Conservation (phyloP, 1,284 basidiomycete genomes). For the Sporisorium graminicola region DNA sequence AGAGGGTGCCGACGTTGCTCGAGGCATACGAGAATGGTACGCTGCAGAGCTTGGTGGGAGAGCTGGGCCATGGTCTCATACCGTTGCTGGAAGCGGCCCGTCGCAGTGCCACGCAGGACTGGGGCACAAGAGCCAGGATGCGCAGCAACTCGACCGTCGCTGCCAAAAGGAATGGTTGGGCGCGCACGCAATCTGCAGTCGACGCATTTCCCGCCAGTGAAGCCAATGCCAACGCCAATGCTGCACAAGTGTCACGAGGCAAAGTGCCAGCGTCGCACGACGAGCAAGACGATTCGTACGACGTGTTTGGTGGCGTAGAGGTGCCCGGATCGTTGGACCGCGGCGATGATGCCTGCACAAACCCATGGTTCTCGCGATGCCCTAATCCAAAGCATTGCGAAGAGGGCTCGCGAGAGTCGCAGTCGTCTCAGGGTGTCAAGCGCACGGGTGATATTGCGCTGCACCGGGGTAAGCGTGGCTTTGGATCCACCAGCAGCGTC, state of each 20-base stretch:
- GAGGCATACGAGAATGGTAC: conserved; percentile 64
- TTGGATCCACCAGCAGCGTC: conserved; percentile 41
- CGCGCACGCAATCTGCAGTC: conserved; percentile 19
- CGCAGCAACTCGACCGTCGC: conserved; percentile 18
- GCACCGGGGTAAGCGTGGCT: conserved; percentile 32
- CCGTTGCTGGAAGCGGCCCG: conserved; percentile 60
- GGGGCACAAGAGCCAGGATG: conserved; percentile 54
- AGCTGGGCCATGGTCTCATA: conserved; percentile 48
- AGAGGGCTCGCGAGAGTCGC: conserved; percentile 19
- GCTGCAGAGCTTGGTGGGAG: conserved; percentile 46
- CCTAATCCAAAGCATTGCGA: conserved; percentile 56
- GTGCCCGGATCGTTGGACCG: conserved; percentile 52
- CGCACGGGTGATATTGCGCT: conserved; percentile 27
- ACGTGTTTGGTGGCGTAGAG: conserved; percentile 44
- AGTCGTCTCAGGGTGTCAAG: conserved; percentile 11
- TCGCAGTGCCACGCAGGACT: conserved; percentile 56
- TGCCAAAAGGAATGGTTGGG: conserved; percentile 6
- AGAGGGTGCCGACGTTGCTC: conserved; percentile 48
- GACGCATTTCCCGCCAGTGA: conserved; percentile 15
- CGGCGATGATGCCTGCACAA: conserved; percentile 55
- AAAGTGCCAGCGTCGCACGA: neutral
- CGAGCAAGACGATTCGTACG: conserved; percentile 25
- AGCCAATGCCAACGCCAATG: neutral
- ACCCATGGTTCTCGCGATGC: conserved; percentile 62
- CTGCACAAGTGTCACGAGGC: neutral